Conservation (phyloP, 306 rosid genomes). For the Casuarina equisetifolia region DNA sequence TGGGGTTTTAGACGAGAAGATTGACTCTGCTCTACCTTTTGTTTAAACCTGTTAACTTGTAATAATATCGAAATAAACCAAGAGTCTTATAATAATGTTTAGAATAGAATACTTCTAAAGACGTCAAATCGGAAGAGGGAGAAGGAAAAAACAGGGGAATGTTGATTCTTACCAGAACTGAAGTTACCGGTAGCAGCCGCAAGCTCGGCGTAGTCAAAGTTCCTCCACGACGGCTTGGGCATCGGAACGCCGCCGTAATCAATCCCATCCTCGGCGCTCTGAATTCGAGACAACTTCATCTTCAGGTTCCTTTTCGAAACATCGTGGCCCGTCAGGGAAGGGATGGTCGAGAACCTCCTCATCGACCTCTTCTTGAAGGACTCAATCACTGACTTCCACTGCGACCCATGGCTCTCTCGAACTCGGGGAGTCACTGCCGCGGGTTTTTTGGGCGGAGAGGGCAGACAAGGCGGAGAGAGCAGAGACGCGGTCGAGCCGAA, state of each 20-base stretch:
- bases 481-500: conserved; percentile 7
- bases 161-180: conserved; percentile 45
- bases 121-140: too few species aligned
- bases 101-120: too few species aligned
- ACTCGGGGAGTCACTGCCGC: neutral
- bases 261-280: conserved; percentile 52
- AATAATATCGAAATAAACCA: too few species aligned
- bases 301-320: conserved; percentile 41
- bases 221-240: conserved; percentile 80
- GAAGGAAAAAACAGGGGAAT: neutral
- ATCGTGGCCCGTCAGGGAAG: conserved; percentile 53
- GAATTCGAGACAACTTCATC: conserved; percentile 62
- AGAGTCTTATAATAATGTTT: too few species aligned
- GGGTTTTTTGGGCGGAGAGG: conserved; percentile 30
- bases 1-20: too few species aligned
- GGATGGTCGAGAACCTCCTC: conserved; percentile 52
- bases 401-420: conserved; percentile 32
- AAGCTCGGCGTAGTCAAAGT: conserved; percentile 64
- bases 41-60: neutral
- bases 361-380: conserved; percentile 55
- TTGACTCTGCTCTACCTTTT: too few species aligned
- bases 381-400: conserved; percentile 62
- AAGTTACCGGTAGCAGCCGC: conserved; percentile 69
- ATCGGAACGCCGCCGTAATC: conserved; percentile 40
- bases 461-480: too few species aligned